phyloP scores from a whole-genome alignment of 768 basidiomycete species.

The Pluteus cervinus region DNA sequence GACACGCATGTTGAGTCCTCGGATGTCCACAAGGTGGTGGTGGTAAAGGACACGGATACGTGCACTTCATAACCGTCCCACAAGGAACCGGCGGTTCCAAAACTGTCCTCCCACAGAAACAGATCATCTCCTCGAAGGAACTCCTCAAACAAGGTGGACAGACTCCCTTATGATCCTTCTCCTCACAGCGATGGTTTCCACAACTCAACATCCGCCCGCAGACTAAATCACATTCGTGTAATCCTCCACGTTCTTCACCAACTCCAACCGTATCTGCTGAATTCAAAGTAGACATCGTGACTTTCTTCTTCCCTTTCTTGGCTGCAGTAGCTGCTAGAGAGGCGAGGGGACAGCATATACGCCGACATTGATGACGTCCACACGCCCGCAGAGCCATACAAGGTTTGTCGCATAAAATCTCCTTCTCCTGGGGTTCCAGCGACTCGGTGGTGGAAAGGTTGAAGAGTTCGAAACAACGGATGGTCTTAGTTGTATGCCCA shows the following conservation, averaged over 20 bases:
- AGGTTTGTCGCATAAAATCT: constrained; percentile 74
- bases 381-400: constrained; percentile 79
- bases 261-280: constrained; percentile 22
- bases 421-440: constrained; percentile 30
- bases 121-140: constrained; percentile 89
- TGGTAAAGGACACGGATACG: constrained; percentile 70
- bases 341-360: constrained; percentile 87
- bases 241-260: constrained; percentile 55
- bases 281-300: constrained; percentile 22
- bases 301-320: constrained; percentile 56
- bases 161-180: constrained; percentile 72
- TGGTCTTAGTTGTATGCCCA: constrained; percentile 53
- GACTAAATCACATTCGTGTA: constrained; percentile 81
- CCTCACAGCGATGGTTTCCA: constrained; percentile 75
- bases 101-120: constrained; percentile 81
- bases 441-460: no score
- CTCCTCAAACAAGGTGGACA: constrained; percentile 85
- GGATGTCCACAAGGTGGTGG: constrained; percentile 80
- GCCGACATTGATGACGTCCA: constrained; percentile 79
- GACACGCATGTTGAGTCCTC: constrained; percentile 72
- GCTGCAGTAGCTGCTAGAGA: constrained; percentile 37
- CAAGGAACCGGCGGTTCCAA: constrained; percentile 88
- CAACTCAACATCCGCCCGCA: constrained; percentile 72
- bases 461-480: constrained; percentile 48
- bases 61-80: constrained; percentile 72